Percentiles rank a stretch among this genome's conserved stretches.
Evolutionary conservation across 1,139 yeast genomes (phyloP).

Genomic region (Candida buenavistaensis): DNA sequence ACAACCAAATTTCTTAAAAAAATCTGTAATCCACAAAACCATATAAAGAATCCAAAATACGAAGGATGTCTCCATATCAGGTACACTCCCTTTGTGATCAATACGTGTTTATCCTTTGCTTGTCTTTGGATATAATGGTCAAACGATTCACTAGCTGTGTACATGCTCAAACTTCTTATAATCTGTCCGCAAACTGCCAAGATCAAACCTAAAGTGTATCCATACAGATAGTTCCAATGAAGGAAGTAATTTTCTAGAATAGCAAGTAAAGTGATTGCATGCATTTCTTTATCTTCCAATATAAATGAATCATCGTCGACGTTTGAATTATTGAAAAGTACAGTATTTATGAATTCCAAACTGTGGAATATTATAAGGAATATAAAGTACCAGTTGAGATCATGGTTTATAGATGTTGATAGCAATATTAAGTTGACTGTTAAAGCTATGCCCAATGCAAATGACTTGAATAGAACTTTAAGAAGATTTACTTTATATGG

Average conservation of each 20-base stretch:
- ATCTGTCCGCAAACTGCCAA: constrained; percentile 61
- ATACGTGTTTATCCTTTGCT: constrained; percentile 53
- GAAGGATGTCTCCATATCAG: constrained; percentile 76
- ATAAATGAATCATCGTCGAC: constrained; percentile 77
- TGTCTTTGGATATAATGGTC: constrained; percentile 71
- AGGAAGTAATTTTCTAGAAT: constrained; percentile 23
- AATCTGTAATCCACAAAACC: constrained; percentile 88
- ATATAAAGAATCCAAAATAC: constrained; percentile 87
- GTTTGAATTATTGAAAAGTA: constrained; percentile 64
- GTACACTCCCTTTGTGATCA: constrained; percentile 78
- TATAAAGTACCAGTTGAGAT: constrained; percentile 44
- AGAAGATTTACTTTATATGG: constrained; percentile 31
- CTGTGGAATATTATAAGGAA: constrained; percentile 68
- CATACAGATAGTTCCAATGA: constrained; percentile 2
- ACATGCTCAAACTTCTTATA: constrained; percentile 75
- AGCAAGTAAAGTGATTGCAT: constrained; percentile 54
- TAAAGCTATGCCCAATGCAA: constrained; percentile 28
- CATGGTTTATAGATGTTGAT: constrained; percentile 1
- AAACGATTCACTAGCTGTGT: constrained; percentile 84
- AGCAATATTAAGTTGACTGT: constrained; percentile 15
- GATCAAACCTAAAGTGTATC: constrained; percentile 42
- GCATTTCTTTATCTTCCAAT: constrained; percentile 68
- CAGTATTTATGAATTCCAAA: constrained; percentile 78
- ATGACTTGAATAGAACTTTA: constrained; percentile 34
- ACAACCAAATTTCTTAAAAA: constrained; percentile 53